Evolutionary conservation across 768 basidiomycete species (phyloP), one percentile per base, ranked within the genome.

Genomic region (Artomyces pyxidatus): DNA sequence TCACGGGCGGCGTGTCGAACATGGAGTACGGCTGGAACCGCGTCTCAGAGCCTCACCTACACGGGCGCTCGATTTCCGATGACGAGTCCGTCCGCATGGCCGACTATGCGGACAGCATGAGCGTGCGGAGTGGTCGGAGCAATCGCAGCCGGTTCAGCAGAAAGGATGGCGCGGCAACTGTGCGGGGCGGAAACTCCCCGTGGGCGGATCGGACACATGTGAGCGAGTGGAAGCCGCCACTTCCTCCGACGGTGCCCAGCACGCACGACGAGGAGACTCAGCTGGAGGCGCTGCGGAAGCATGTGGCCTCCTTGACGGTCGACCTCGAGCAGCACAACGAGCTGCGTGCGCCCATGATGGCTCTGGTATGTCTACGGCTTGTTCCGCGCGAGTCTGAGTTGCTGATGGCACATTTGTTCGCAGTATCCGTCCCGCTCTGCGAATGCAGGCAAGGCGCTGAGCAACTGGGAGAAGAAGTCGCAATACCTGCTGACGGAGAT

Each of bases 1-100:
- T 99, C 3, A 77, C 88, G 2, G 96, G 96, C 4, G 96, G 96
- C 21, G 94, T 99, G 7, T 93, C 91, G 42, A 99, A 98, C 68
- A 95, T 98, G 88, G 96, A 99, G 65, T 96, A 98, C 61, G 96
- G 96, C 8, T 99, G 96, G 96, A 94, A 81, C 63, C 77, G 89
- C 17, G 75, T 91, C 7, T 58, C 71, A 22, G 85, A 85, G 51
- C 61, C 73, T 3, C 57, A 71, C 35, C 63, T 71, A 17, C 77
- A 78, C 49, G 68, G 66, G 1, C 75, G 76, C 6, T 75, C 81
- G 10, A 63, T 69, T 21, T 81, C 85, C 19, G 82, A 87, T 47
- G 73, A 74, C 46, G 81, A 80, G 42, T 61, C 74, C 14, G 45
- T 70, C 10, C 65, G 66, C 42, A 72, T 75, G n/a, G 62, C 63